Evolutionary conservation across 1,284 basidiomycete genomes (phyloP).

Genomic region (Ustilago shanxiensis): DNA sequence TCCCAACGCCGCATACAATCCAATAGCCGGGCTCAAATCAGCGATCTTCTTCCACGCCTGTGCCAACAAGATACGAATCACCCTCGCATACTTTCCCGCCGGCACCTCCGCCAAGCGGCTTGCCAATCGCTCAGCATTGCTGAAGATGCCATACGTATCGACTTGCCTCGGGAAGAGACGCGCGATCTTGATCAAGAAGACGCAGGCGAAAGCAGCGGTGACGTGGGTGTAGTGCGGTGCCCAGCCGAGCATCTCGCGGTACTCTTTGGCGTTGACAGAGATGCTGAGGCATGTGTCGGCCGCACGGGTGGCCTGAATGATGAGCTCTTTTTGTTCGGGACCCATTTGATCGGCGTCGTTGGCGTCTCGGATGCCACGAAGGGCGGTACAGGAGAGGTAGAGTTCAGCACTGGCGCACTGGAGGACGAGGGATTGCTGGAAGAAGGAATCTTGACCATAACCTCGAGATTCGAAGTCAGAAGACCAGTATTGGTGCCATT

Average conservation of each 20-base stretch:
- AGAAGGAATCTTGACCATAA: slow-evolving; percentile 84
- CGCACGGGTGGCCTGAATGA: slow-evolving; percentile 92
- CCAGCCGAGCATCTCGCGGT: slow-evolving; percentile 83
- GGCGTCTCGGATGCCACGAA: slow-evolving; percentile 75
- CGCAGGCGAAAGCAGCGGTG: slow-evolving; percentile 88
- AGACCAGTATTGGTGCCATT: slow-evolving; percentile 89
- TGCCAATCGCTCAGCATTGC: slow-evolving; percentile 85
- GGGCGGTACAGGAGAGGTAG: slow-evolving; percentile 90
- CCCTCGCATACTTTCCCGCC: slow-evolving; percentile 71
- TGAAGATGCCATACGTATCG: slow-evolving; percentile 79
- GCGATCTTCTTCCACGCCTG: slow-evolving; percentile 57
- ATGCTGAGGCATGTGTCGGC: slow-evolving; percentile 85
- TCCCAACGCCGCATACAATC: slow-evolving; percentile 48
- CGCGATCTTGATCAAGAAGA: slow-evolving; percentile 92
- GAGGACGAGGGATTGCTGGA: slow-evolving; percentile 85
- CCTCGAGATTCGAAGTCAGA: slow-evolving; percentile 80
- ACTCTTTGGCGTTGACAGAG: slow-evolving; percentile 82
- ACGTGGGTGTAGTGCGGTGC: slow-evolving; percentile 93
- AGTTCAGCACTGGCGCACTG: slow-evolving; percentile 91
- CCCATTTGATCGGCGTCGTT: slow-evolving; percentile 94
- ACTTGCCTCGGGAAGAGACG: slow-evolving; percentile 84
- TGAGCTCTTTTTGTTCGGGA: slow-evolving; percentile 90
- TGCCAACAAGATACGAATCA: slow-evolving; percentile 46
- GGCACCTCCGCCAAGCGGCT: slow-evolving; percentile 85
- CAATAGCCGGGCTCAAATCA: slow-evolving; percentile 51